Conservation (phyloP, 192 early-diverging fungal genomes). For the Umbelopsis isabellina region DNA sequence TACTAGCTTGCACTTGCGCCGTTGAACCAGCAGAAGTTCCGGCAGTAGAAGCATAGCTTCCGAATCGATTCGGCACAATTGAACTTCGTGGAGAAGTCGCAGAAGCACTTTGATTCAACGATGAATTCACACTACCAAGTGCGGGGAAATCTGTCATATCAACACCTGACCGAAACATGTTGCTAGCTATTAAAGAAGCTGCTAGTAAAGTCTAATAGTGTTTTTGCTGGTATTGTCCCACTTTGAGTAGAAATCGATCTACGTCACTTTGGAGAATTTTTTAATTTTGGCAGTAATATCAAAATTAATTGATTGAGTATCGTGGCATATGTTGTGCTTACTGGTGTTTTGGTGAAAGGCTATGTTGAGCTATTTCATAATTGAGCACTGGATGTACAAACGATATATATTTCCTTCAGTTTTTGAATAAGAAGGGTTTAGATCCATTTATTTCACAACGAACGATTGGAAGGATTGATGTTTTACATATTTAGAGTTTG, state of each 20-base stretch:
- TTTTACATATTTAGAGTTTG: no score
- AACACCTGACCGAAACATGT: slow-evolving; percentile 41
- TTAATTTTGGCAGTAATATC: not conserved
- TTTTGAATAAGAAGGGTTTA: no score
- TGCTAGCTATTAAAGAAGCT: slow-evolving; percentile 14
- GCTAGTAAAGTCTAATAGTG: not conserved
- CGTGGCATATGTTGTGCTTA: no score
- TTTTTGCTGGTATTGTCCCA: slow-evolving; percentile 9
- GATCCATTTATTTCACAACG: no score
- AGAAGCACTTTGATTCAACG: slow-evolving; percentile 20
- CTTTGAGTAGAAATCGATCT: not conserved
- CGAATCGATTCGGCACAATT: slow-evolving; percentile 28
- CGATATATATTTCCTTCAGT: no score
- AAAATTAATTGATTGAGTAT: not conserved
- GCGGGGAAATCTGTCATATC: slow-evolving; percentile 43
- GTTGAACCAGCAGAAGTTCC: slow-evolving; percentile 21
- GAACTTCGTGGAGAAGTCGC: slow-evolving; percentile 17
- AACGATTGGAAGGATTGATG: no score
- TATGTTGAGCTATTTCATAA: no score
- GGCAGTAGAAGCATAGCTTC: slow-evolving; percentile 40
- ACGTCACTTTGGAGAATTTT: not conserved
- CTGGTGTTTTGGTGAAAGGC: no score
- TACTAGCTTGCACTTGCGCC: slow-evolving; percentile 14
- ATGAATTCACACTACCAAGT: slow-evolving; percentile 32
- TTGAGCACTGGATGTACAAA: no score